Conservation (phyloP, 2,329 filamentous ascomycete genomes). For the Aspergillus fumigatus region DNA sequence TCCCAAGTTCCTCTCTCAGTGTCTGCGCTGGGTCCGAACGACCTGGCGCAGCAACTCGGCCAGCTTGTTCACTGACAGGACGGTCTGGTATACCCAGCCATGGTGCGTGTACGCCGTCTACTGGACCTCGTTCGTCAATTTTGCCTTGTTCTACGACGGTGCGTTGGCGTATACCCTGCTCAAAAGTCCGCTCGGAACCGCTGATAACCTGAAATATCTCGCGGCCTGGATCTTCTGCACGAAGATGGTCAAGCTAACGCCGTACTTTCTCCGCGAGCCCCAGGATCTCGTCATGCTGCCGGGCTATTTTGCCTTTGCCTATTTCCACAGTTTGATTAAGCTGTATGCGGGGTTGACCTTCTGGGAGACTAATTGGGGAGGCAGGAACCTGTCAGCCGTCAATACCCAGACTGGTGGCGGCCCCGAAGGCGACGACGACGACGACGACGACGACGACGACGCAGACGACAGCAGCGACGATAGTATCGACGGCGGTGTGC, state of each 20-base stretch:
- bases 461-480: neutral
- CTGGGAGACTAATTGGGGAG: slow-evolving; percentile 43
- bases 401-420: neutral
- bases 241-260: slow-evolving; percentile 55
- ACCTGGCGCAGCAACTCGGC: slow-evolving; percentile 55
- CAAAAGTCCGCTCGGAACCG: slow-evolving; percentile 12
- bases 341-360: slow-evolving; percentile 53
- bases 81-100: slow-evolving; percentile 41
- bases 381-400: slow-evolving; percentile 30
- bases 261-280: slow-evolving; percentile 51
- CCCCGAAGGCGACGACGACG: neutral
- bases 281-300: slow-evolving; percentile 50
- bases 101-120: slow-evolving; percentile 58
- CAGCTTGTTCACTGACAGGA: slow-evolving; percentile 40
- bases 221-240: slow-evolving; percentile 49
- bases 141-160: slow-evolving; percentile 51
- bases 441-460: neutral
- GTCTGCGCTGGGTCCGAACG: slow-evolving; percentile 55
- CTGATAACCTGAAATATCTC: slow-evolving; percentile 15
- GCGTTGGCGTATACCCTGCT: slow-evolving; percentile 35
- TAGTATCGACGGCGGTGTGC: neutral
- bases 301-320: slow-evolving; percentile 51
- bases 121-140: slow-evolving; percentile 51
- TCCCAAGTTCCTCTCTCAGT: slow-evolving; percentile 50
- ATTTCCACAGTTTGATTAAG: slow-evolving; percentile 56